Conservation (phyloP, 2,329 filamentous ascomycete species). For the Pestalotiopsis sp. region DNA sequence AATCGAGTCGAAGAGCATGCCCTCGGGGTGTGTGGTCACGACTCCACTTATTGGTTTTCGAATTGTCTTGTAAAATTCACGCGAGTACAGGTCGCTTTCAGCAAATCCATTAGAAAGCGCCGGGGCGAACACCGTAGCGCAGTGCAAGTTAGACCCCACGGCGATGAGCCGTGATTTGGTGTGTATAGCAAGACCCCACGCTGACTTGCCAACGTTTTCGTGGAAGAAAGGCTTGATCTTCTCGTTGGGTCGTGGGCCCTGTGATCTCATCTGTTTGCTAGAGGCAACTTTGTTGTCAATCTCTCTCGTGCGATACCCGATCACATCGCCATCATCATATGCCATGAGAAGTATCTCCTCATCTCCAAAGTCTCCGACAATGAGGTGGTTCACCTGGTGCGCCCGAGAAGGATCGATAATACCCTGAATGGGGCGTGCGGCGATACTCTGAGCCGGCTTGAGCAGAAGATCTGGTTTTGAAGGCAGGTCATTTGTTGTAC, state of each 20-base stretch:
- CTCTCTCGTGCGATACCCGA: constrained; percentile 67
- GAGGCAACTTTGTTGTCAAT: constrained; percentile 38
- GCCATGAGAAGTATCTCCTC: constrained; percentile 70
- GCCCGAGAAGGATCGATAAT: constrained; percentile 53
- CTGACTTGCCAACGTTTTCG: constrained; percentile 75
- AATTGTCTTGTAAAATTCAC: not conserved
- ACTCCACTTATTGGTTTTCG: not conserved
- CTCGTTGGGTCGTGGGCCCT: constrained; percentile 19
- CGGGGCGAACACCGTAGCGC: constrained; percentile 36
- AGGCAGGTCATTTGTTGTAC: constrained; percentile 50
- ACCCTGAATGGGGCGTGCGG: constrained; percentile 47
- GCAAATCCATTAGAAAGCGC: constrained; percentile 27
- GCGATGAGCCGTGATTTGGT: constrained; percentile 82
- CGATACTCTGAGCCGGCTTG: constrained; percentile 43
- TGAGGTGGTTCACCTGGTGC: constrained; percentile 71
- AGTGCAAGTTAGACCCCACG: constrained; percentile 73
- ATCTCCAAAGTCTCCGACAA: constrained; percentile 69
- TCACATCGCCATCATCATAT: constrained; percentile 77
- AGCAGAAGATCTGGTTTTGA: constrained; percentile 54
- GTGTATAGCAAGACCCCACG: constrained; percentile 90
- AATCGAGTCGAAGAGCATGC: not conserved
- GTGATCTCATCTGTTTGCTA: constrained; percentile 26
- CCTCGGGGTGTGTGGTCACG: not conserved
- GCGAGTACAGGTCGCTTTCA: constrained; percentile 4
- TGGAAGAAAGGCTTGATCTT: constrained; percentile 62